Percentiles rank a stretch among this genome's conserved stretches.
These are phyloP conservation scores for Scedosporium dehoogii DNA, from an alignment of 2,329 filamentous ascomycete species.

Conservation along the genomic window DNA sequence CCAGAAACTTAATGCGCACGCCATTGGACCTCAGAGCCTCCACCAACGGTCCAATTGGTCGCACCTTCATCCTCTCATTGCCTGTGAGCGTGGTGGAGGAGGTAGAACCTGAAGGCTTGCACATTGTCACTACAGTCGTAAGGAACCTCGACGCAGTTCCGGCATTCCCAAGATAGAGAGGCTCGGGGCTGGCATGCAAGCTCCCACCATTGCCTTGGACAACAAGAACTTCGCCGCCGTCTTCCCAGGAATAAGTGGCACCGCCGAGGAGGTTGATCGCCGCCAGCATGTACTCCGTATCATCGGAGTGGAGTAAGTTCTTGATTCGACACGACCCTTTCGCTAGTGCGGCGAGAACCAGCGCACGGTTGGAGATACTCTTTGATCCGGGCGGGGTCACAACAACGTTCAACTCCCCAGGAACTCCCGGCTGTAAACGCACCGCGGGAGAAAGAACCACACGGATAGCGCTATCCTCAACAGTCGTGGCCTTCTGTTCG, in stretches of 20 bases:
- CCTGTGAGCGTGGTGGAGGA: constrained; percentile 73
- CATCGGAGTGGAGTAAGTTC: constrained; percentile 91
- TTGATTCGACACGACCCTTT: constrained; percentile 77
- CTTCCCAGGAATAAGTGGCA: constrained; percentile 86
- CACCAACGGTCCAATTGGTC: constrained; percentile 87
- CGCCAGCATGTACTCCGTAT: constrained; percentile 94
- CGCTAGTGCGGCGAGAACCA: constrained; percentile 87
- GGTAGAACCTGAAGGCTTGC: constrained; percentile 51
- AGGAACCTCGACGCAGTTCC: constrained; percentile 93
- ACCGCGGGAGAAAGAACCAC: constrained; percentile 74
- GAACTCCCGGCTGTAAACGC: constrained; percentile 62
- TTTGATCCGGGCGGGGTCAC: constrained; percentile 93
- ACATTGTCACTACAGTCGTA: constrained; percentile 82
- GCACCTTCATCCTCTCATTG: constrained; percentile 91
- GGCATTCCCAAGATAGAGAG: constrained; percentile 90
- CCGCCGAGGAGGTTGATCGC: constrained; percentile 79
- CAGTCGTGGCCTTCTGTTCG: constrained; percentile 79
- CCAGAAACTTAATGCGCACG: constrained; percentile 76
- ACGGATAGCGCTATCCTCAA: constrained; percentile 76
- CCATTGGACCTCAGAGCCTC: constrained; percentile 83
- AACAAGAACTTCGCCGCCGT: constrained; percentile 82
- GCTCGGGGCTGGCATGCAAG: constrained; percentile 62
- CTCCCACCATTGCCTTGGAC: constrained; percentile 86
- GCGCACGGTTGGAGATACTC: constrained; percentile 90
- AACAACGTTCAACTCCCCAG: constrained; percentile 53